phyloP scores from a whole-genome alignment of 164 flowering plant genomes.

The Tinospora cordifolia region DNA sequence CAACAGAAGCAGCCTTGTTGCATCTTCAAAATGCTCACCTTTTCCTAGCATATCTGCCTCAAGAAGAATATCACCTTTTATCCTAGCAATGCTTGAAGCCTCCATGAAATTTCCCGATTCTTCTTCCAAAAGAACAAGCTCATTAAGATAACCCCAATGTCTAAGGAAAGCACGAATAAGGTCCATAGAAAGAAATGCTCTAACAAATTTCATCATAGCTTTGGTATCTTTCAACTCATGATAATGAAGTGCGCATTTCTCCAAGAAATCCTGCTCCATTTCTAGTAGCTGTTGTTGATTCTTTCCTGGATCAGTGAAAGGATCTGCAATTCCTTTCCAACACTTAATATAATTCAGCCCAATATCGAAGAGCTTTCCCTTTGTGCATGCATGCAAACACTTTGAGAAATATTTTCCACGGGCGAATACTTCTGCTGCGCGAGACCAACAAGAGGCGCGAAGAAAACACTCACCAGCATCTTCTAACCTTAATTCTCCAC shows the following conservation, averaged over 20 bases:
- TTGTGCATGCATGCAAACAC: constrained; percentile 36
- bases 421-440: constrained; percentile 49
- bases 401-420: constrained; percentile 29
- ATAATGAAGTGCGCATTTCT: constrained; percentile 41
- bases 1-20: constrained; percentile 33
- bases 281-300: constrained; percentile 20
- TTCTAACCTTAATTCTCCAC: constrained; percentile 33
- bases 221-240: constrained; percentile 25
- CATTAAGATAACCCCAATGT: constrained; percentile 32
- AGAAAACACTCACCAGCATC: constrained; percentile 51
- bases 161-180: constrained; percentile 30
- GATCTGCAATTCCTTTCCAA: constrained; percentile 36
- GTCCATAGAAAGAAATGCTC: constrained; percentile 30
- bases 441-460: constrained; percentile 29
- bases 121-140: constrained; percentile 44
- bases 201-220: constrained; percentile 43
- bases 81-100: constrained; percentile 44
- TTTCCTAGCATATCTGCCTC: constrained; percentile 54
- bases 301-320: constrained; percentile 6
- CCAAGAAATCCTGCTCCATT: constrained; percentile 36
- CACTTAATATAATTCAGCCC: constrained; percentile 39
- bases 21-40: constrained; percentile 37
- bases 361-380: constrained; percentile 36
- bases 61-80: constrained; percentile 34
- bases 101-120: constrained; percentile 44